Evolutionary conservation across 345 rosid genomes (phyloP).

Genomic region (Acer campestre): DNA sequence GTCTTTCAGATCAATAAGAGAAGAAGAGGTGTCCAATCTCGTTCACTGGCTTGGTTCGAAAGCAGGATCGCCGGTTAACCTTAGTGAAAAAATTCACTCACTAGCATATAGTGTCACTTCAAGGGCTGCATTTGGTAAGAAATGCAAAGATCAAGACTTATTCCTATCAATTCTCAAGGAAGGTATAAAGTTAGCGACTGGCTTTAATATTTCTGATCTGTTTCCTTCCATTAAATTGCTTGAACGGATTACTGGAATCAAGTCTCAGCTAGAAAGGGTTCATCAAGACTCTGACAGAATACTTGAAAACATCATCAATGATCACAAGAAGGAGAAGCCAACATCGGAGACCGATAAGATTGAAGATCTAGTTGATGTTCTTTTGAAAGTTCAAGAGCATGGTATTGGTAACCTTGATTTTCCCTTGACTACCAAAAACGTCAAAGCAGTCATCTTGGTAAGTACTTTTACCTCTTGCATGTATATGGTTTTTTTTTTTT

Average conservation of each 20-base stretch:
- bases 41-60: background rate
- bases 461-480: background rate
- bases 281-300: background rate
- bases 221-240: background rate
- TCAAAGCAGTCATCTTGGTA: background rate
- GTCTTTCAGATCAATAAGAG: background rate
- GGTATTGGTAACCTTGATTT: background rate
- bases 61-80: background rate
- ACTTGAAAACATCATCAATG: constrained; percentile 3
- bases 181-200: background rate
- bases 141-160: background rate
- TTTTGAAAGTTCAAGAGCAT: background rate
- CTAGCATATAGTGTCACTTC: background rate
- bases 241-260: background rate
- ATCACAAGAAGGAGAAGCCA: background rate
- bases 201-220: background rate
- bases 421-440: background rate
- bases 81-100: background rate
- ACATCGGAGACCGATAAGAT: background rate
- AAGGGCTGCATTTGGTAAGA: background rate
- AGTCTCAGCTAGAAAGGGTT: background rate
- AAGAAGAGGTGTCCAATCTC: background rate
- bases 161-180: background rate
- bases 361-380: constrained; percentile 4
- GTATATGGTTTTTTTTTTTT: too few relatives aligned